Conservation (phyloP, 345 rosid genomes). For the Melaleuca quinquenervia region DNA sequence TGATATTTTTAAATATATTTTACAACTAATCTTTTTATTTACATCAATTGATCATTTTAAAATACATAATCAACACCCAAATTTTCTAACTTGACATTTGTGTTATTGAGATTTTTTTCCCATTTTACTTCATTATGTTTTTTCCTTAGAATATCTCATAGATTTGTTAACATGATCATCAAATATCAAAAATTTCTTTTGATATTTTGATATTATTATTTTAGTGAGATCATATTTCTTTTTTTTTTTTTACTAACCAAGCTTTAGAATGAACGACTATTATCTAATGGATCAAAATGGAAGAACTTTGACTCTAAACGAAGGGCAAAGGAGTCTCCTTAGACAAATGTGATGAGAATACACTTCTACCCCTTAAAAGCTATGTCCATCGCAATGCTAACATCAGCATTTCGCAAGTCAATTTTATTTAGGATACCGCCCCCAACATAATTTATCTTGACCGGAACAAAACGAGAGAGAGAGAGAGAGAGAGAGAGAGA, state of each 20-base stretch:
- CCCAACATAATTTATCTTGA: not conserved
- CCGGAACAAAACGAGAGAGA: not conserved
- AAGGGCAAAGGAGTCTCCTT: not conserved
- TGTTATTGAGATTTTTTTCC: not conserved
- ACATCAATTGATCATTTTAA: too few species aligned
- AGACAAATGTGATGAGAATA: not conserved
- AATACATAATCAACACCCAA: not conserved
- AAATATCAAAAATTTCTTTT: not conserved
- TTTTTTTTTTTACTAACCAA: not conserved
- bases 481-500: not conserved
- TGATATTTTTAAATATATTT: too few species aligned
- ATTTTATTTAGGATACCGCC: too few species aligned
- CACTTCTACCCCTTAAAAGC: not conserved
- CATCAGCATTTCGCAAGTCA: not conserved
- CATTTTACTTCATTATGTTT: not conserved
- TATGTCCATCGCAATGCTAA: not conserved
- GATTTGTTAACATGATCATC: not conserved
- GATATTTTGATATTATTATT: not conserved
- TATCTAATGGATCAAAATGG: not conserved
- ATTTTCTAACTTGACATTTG: not conserved
- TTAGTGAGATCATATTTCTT: not conserved
- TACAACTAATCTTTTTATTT: too few species aligned
- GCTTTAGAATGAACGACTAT: too few species aligned
- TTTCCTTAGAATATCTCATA: not conserved
- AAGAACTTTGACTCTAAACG: not conserved